These are phyloP conservation scores for Paragyromitra xinjiangensis DNA, from an alignment of 495 filamentous ascomycete species.

Conservation along the genomic window DNA sequence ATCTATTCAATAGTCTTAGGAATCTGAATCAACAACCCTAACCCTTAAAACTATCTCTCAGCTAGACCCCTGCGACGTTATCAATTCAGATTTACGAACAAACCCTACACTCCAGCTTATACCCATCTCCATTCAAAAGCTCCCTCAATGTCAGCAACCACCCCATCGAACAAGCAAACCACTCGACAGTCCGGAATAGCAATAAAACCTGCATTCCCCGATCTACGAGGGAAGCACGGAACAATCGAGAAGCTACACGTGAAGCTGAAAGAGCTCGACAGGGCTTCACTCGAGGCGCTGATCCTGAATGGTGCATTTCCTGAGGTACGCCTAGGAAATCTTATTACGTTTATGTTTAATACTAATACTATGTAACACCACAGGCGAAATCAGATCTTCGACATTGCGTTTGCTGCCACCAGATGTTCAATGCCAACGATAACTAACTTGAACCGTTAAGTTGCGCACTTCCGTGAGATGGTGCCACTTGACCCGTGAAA, in stretches of 20 bases:
- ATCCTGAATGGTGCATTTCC: conserved; percentile 38
- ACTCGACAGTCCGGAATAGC: no score
- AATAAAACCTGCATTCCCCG: conserved; percentile 11
- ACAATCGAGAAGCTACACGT: conserved; percentile 23
- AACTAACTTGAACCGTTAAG: background rate
- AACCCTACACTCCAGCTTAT: no score
- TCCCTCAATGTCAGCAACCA: no score
- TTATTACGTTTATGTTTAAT: background rate
- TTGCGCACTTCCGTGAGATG: conserved; percentile 33
- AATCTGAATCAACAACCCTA: no score
- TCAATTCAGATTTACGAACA: no score
- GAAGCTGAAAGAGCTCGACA: conserved; percentile 20
- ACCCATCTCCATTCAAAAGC: no score
- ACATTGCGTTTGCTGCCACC: conserved; percentile 44
- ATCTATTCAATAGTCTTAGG: no score
- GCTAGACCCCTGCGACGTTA: no score
- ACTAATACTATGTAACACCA: background rate
- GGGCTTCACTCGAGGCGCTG: conserved; percentile 19
- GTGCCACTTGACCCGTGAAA: background rate
- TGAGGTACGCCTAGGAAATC: background rate
- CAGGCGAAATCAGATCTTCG: conserved; percentile 20
- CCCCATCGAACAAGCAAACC: no score
- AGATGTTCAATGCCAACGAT: conserved; percentile 24
- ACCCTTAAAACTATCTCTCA: no score
- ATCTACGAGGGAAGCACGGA: conserved; percentile 18